Evolutionary conservation across 1,284 basidiomycete genomes (phyloP).

Genomic region (Caloboletus inedulis): DNA sequence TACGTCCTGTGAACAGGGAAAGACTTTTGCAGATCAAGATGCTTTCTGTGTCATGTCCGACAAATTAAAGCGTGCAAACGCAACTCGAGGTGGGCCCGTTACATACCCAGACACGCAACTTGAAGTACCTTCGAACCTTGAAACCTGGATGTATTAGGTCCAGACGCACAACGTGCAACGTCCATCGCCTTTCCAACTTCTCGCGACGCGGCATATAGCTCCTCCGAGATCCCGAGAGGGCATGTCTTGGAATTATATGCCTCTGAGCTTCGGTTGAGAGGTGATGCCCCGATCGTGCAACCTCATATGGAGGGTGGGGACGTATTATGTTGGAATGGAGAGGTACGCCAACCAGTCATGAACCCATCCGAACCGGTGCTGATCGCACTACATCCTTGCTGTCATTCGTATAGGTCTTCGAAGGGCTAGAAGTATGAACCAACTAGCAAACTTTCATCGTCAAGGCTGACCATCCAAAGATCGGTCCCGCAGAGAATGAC

Average conservation of each 20-base stretch:
- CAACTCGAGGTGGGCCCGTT: slow-evolving; percentile 45
- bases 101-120: not conserved
- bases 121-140: not conserved
- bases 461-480: slow-evolving; percentile 33
- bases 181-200: slow-evolving; percentile 18
- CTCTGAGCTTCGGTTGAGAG: slow-evolving; percentile 79
- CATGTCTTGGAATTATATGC: slow-evolving; percentile 52
- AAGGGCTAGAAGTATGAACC: slow-evolving; percentile 58
- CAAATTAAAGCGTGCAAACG: slow-evolving; percentile 43
- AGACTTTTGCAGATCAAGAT: slow-evolving; percentile 5
- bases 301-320: slow-evolving; percentile 64
- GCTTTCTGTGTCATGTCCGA: slow-evolving; percentile 31
- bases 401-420: slow-evolving; percentile 59
- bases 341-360: slow-evolving; percentile 47
- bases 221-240: slow-evolving; percentile 21
- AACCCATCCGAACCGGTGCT: not conserved
- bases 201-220: not conserved
- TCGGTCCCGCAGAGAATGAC: slow-evolving; percentile 69
- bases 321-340: slow-evolving; percentile 88
- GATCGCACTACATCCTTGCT: not conserved
- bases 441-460: not conserved
- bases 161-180: slow-evolving; percentile 51
- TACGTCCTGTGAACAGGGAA: slow-evolving; percentile 8
- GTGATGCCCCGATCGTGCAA: slow-evolving; percentile 59
- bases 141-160: slow-evolving; percentile 43